Evolutionary conservation across 495 filamentous ascomycete species (phyloP).

Genomic region (Penicillium argentinense): DNA sequence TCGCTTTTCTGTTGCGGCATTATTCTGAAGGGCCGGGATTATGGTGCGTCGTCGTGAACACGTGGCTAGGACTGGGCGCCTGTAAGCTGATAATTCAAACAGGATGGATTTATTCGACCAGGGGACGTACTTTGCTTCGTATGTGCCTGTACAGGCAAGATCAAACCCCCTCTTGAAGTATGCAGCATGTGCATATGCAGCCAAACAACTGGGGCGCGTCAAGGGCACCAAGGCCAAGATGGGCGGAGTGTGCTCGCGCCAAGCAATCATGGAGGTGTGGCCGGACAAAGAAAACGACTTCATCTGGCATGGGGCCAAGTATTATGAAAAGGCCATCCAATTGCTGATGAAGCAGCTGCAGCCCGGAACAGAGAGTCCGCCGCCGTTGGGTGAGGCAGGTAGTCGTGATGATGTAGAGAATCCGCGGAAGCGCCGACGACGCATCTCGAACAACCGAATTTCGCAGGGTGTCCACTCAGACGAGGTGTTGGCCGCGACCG

Average conservation of each 20-base stretch:
- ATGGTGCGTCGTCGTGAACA: conserved; percentile 40
- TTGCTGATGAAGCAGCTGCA: conserved; percentile 59
- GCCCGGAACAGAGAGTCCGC: conserved; percentile 40
- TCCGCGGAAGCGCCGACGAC: conserved; percentile 40
- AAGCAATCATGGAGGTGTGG: conserved; percentile 54
- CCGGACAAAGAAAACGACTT: conserved; percentile 52
- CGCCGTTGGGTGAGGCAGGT: conserved; percentile 23
- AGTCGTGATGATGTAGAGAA: conserved; percentile 27
- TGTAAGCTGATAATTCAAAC: conserved; percentile 17
- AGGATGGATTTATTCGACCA: conserved; percentile 69
- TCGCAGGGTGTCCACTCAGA: conserved; percentile 52
- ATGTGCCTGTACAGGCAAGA: conserved; percentile 57
- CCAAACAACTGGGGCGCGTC: conserved; percentile 60
- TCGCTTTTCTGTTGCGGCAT: conserved; percentile 60
- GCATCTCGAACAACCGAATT: conserved; percentile 38
- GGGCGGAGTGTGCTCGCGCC: conserved; percentile 47
- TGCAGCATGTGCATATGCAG: conserved; percentile 60
- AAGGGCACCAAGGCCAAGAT: conserved; percentile 49
- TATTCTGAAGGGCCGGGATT: conserved; percentile 60
- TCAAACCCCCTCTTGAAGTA: conserved; percentile 58
- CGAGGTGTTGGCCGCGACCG: conserved; percentile 61
- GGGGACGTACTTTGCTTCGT: conserved; percentile 57
- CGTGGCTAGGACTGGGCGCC: background rate
- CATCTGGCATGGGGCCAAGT: conserved; percentile 57
- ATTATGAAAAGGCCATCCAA: conserved; percentile 64